Evolutionary conservation across 1,284 basidiomycete genomes (phyloP).

Genomic region (Puccinia novopanici): DNA sequence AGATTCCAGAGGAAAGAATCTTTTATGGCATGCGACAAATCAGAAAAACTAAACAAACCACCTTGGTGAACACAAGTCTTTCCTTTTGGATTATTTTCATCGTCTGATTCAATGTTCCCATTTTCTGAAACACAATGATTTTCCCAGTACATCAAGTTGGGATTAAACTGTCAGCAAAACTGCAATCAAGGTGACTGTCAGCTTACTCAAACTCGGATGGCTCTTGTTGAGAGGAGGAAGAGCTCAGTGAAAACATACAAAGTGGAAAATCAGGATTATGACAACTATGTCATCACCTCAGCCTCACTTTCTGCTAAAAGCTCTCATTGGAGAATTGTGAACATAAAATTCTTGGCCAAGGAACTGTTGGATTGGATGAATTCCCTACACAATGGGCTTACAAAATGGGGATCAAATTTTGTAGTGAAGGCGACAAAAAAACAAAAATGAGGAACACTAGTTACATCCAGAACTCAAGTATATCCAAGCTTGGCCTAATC

Average conservation of each 20-base stretch:
- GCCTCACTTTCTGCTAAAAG: not conserved
- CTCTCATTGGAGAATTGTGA: not conserved
- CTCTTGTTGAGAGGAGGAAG: not conserved
- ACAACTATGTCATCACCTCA: not conserved
- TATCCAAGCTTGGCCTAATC: too few relatives aligned
- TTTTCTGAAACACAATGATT: slow-evolving; percentile 14
- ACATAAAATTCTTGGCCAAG: not conserved
- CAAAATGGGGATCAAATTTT: not conserved
- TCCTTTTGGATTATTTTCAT: too few relatives aligned
- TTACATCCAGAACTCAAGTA: too few relatives aligned
- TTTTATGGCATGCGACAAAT: too few relatives aligned
- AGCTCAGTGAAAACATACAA: not conserved
- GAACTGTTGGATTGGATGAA: not conserved
- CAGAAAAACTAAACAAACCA: too few relatives aligned
- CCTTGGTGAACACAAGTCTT: not conserved
- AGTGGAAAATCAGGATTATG: not conserved
- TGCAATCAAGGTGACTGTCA: not conserved
- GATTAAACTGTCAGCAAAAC: slow-evolving; percentile 8
- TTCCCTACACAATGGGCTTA: not conserved
- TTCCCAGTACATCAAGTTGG: not conserved
- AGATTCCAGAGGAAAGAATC: too few relatives aligned
- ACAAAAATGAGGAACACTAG: too few relatives aligned
- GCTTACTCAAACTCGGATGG: not conserved
- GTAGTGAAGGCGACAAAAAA: too few relatives aligned
- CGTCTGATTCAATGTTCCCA: too few relatives aligned